Base-by-base conservation (phyloP, 2,329 filamentous ascomycete genomes). In the Cercospora sesami region DNA sequence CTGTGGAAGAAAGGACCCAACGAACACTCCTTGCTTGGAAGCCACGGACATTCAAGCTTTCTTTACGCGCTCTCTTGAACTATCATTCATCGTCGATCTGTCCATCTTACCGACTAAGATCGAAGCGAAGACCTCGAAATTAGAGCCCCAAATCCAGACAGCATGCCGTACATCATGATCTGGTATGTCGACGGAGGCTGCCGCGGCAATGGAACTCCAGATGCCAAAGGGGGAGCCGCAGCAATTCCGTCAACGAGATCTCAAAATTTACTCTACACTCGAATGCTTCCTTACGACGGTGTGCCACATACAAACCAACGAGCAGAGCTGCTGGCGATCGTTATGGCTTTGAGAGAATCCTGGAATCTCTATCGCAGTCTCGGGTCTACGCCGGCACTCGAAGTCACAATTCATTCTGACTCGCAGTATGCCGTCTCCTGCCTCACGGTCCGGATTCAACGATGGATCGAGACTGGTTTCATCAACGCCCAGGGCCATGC, bases 111-210 rank as follows among this genome's bases (percentile, higher is more conserved):
- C 31, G 4, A 33, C 31, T 33, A 33, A 33, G 31, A 12, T 33
- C 31, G 31, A 33, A 33, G 31, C 10, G 31, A 33, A 33, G 31
- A 33, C 31, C 31, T 33, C 31, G 10, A 33, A 33, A 12, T 12
- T 10, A 12, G 8, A 33, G 31, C 31, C 9, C 9, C 31, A 12
- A 12, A 12, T 12, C 10, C 31, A 9, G 31, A 33, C 12, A 67
- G 7, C 21, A 69, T 66, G 67, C 48, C 53, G 10, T 69, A 64
- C 64, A 58, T n/a, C 10, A 67, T 69, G 67, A 28, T 57, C 39
- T 71, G 57, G 42, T 23, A 65, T 12, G 64, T 71, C 30, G 69
- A 71, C 45, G 69, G 69, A 16, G 69, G 67, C 33, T 71, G 69
- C 63, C 67, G 69, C 12, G 9, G 31, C 2, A 71, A 71, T 33